Evolutionary conservation across 2,329 filamentous ascomycete species (phyloP).

Genomic region (Apiospora koreana): DNA sequence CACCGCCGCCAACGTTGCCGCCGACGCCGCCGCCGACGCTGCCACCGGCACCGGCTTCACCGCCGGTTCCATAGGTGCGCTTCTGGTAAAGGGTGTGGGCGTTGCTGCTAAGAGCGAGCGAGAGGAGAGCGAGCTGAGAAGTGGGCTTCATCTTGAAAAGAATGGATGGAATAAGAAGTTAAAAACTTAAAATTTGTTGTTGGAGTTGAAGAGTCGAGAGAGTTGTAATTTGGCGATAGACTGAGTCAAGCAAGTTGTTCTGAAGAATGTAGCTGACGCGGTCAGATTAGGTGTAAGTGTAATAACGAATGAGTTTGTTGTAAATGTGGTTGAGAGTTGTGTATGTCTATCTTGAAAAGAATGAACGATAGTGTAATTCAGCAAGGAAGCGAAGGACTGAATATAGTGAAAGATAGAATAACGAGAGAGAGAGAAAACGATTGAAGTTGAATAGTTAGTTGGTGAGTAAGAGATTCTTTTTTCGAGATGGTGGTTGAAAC

Average conservation of each 20-base stretch:
- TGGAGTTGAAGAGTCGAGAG: neutral
- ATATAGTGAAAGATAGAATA: neutral
- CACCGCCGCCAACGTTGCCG: neutral
- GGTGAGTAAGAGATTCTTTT: neutral
- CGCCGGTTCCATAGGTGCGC: neutral
- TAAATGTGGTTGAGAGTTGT: neutral
- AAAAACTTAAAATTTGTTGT: neutral
- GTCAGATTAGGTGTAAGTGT: constrained; percentile 6
- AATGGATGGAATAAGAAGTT: neutral
- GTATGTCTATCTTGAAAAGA: neutral
- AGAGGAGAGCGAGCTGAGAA: neutral
- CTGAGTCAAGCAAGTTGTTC: neutral
- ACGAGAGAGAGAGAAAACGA: neutral
- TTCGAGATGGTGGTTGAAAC: neutral
- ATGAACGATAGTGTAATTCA: neutral
- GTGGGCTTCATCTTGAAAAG: constrained; percentile 6
- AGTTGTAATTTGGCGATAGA: neutral
- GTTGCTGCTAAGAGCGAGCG: neutral
- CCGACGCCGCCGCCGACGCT: neutral
- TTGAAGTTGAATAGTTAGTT: neutral
- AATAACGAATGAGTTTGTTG: neutral
- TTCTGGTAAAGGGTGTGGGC: neutral
- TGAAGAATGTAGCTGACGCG: neutral
- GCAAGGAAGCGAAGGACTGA: constrained; percentile 1
- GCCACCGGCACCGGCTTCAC: neutral